phyloP scores from a whole-genome alignment of 306 rosid species.

The Dalbergia cochinchinensis region DNA sequence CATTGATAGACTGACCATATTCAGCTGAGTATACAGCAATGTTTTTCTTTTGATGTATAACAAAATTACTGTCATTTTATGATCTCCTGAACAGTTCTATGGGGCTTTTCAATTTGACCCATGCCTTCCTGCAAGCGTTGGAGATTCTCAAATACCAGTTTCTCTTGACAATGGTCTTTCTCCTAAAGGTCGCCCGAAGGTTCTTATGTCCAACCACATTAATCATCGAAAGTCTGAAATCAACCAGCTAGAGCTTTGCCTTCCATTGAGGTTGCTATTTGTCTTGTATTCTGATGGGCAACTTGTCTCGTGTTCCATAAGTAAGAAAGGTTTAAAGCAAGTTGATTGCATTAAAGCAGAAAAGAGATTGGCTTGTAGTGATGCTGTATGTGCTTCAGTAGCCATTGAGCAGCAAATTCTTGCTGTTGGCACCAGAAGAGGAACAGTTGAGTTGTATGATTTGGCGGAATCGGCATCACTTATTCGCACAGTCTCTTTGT shows the following conservation, averaged over 20 bases:
- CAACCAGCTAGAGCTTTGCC: conserved; percentile 82
- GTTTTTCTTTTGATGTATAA: conserved; percentile 33
- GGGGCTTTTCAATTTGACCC: conserved; percentile 77
- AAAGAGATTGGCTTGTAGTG: conserved; percentile 71
- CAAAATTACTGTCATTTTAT: conserved; percentile 38
- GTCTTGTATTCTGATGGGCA: conserved; percentile 90
- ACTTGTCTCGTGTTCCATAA: conserved; percentile 79
- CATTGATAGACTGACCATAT: conserved; percentile 29
- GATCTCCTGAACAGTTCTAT: conserved; percentile 74
- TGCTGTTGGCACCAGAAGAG: conserved; percentile 96
- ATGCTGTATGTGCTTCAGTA: conserved; percentile 87
- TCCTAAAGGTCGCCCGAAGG: conserved; percentile 58
- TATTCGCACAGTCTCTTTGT: conserved; percentile 79
- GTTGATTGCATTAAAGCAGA: conserved; percentile 83
- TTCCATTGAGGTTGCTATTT: conserved; percentile 79
- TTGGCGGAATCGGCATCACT: conserved; percentile 75
- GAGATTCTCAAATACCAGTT: conserved; percentile 41
- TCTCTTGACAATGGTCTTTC: conserved; percentile 75
- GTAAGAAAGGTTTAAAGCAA: conserved; percentile 93
- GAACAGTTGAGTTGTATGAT: conserved; percentile 87
- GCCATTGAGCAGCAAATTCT: conserved; percentile 90
- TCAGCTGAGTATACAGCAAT: conserved; percentile 34
- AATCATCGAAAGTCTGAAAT: conserved; percentile 65
- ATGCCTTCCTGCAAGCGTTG: conserved; percentile 43
- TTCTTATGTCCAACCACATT: conserved; percentile 51